phyloP scores from a whole-genome alignment of 1,139 yeast species.

The Scheffersomyces titani region DNA sequence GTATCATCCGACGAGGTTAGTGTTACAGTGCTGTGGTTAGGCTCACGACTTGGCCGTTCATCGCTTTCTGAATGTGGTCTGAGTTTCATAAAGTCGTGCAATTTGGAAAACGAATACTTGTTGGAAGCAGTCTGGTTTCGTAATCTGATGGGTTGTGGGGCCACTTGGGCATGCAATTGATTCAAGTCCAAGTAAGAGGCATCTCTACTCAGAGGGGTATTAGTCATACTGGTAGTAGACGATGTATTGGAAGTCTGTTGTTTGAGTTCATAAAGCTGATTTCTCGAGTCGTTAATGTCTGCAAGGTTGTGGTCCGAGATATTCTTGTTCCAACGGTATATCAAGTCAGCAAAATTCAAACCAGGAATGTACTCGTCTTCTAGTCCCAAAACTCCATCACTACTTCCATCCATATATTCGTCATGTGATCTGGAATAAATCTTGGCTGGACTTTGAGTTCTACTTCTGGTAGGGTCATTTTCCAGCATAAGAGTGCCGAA shows the following conservation, averaged over 20 bases:
- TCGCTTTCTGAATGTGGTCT: constrained; percentile 17
- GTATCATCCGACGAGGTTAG: constrained; percentile 7
- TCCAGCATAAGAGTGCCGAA: not conserved
- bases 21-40: constrained; percentile 7
- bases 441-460: constrained; percentile 8
- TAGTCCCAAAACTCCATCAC: constrained; percentile 38
- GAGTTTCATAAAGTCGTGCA: constrained; percentile 29
- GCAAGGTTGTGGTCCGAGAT: constrained; percentile 17
- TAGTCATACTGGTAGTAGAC: constrained; percentile 18
- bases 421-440: constrained; percentile 38
- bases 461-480: not conserved
- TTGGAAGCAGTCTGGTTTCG: constrained; percentile 10
- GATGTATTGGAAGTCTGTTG: constrained; percentile 6
- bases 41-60: not conserved
- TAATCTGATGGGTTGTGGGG: constrained; percentile 44
- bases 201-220: constrained; percentile 31
- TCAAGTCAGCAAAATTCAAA: constrained; percentile 50
- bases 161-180: constrained; percentile 48
- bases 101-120: constrained; percentile 25
- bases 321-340: constrained; percentile 37
- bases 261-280: constrained; percentile 1
- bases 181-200: constrained; percentile 43
- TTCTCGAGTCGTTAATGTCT: constrained; percentile 4
- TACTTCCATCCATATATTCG: constrained; percentile 17
- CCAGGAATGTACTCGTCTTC: constrained; percentile 78